phyloP scores from a whole-genome alignment of 2,329 filamentous ascomycete genomes.

The Penicillium corylophilum region DNA sequence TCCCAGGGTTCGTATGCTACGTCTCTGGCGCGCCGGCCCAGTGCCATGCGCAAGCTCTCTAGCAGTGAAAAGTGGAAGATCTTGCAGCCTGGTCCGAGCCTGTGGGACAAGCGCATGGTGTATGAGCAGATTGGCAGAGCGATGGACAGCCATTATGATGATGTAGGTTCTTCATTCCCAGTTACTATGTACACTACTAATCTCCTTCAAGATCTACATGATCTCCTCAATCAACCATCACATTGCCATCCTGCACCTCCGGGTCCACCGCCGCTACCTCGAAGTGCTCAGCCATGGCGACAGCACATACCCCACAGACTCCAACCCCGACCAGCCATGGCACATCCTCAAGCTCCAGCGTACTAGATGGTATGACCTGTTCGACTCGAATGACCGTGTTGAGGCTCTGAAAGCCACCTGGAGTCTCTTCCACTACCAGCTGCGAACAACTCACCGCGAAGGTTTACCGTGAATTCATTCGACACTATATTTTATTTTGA shows the following conservation, averaged over 20 bases:
- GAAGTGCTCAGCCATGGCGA: slow-evolving; percentile 52
- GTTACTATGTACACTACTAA: not conserved
- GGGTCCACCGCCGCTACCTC: slow-evolving; percentile 57
- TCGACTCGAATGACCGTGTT: slow-evolving; percentile 53
- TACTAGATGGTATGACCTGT: slow-evolving; percentile 60
- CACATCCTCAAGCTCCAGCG: slow-evolving; percentile 54
- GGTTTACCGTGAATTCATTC: not conserved
- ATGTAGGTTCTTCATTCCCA: slow-evolving; percentile 47
- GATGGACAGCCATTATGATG: slow-evolving; percentile 48
- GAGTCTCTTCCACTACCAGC: slow-evolving; percentile 57
- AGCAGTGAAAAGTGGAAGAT: slow-evolving; percentile 55
- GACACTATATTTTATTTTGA: not conserved
- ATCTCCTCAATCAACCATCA: slow-evolving; percentile 64
- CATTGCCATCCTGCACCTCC: slow-evolving; percentile 58
- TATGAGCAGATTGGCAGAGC: slow-evolving; percentile 60
- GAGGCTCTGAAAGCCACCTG: slow-evolving; percentile 59
- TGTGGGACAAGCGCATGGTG: slow-evolving; percentile 58
- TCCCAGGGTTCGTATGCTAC: slow-evolving; percentile 22
- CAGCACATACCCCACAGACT: slow-evolving; percentile 24
- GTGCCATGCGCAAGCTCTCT: slow-evolving; percentile 43
- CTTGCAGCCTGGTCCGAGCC: slow-evolving; percentile 49
- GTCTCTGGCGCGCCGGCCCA: slow-evolving; percentile 30
- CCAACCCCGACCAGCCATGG: slow-evolving; percentile 44
- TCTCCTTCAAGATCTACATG: slow-evolving; percentile 54
- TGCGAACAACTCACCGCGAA: slow-evolving; percentile 29